Conservation (phyloP, 1,284 basidiomycete species). For the Austroboletus novae-zelandiae region DNA sequence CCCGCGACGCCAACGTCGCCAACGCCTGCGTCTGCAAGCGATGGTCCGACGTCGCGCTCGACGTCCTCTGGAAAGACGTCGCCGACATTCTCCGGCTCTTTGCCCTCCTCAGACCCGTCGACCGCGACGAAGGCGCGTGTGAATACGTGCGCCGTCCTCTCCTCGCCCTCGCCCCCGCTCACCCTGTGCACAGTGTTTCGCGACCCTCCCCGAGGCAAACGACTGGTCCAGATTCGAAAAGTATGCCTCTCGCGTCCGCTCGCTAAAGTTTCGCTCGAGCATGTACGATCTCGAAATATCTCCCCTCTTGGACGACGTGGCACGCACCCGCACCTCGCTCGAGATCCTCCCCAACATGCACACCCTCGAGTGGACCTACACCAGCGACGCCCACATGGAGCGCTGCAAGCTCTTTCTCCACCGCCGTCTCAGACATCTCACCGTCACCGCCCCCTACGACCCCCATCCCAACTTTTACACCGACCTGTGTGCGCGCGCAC, state of each 20-base stretch:
- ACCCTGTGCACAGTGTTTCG: slow-evolving; percentile 38
- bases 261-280: slow-evolving; percentile 26
- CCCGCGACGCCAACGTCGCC: slow-evolving; percentile 34
- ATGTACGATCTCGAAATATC: slow-evolving; percentile 11
- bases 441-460: slow-evolving; percentile 18
- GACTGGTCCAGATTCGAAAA: slow-evolving; percentile 58
- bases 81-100: slow-evolving; percentile 45
- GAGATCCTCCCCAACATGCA: slow-evolving; percentile 56
- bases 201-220: slow-evolving; percentile 41
- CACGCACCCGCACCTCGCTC: slow-evolving; percentile 49
- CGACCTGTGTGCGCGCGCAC: slow-evolving; percentile 53
- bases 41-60: slow-evolving; percentile 53
- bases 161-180: background rate
- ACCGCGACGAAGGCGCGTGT: background rate
- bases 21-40: slow-evolving; percentile 49
- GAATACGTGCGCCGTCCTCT: slow-evolving; percentile 24
- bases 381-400: slow-evolving; percentile 25
- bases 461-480: slow-evolving; percentile 39
- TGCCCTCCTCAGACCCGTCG: slow-evolving; percentile 42
- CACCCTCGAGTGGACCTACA: slow-evolving; percentile 41
- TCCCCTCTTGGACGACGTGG: slow-evolving; percentile 51
- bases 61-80: slow-evolving; percentile 51
- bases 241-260: slow-evolving; percentile 55
- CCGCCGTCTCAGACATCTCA: slow-evolving; percentile 36
- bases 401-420: slow-evolving; percentile 46